Evolutionary conservation across 2,329 filamentous ascomycete genomes (phyloP), one percentile per base, ranked within the genome.

Genomic region (Talaromyces sp.): DNA sequence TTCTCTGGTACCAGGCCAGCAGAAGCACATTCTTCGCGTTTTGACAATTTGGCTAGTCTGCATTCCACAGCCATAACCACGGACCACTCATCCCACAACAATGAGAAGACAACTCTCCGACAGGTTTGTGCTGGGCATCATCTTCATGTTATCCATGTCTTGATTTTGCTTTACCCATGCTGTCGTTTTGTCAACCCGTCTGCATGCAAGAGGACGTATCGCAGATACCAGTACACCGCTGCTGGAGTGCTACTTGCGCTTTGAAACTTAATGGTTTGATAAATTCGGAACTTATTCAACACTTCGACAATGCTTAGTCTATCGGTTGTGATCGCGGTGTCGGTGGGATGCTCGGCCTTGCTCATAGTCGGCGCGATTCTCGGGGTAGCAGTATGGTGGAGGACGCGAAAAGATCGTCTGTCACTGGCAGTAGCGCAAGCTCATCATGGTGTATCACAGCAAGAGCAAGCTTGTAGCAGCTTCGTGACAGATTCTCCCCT

Each of bases 341-440:
- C 75, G 66, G 75, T 75, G 59, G 73, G 70, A 56, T 73, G 70
- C 64, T 74, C 73, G 33, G 74, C 72, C 58, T 65, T 77, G 31
- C 74, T 77, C 60, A 69, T 78, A 47, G 72, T 76, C 31, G 67
- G 69, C 37, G 72, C 70, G n/a, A 72, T 74, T 33, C 71, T 75
- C 11, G 70, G 69, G 7, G 73, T 76, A 31, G 69, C 77, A 8
- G 69, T 76, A 27, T 78, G 75, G 76, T 68, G 77, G 37, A 72
- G 75, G 65, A 69, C 74, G 31, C 74, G 76, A 63, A 75, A 76
- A 62, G 72, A 76, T 22, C 72, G 74, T 11, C 71, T 73, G 64
- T 72, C 72, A 24, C 64, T 74, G 57, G 69, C 69, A 19, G 62
- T 75, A 27, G 67, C 71, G 11, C 67, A 72, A 9, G 66, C 71